Conservation (phyloP, 2,329 filamentous ascomycete species). For the Pseudogymnoascus sp. region DNA sequence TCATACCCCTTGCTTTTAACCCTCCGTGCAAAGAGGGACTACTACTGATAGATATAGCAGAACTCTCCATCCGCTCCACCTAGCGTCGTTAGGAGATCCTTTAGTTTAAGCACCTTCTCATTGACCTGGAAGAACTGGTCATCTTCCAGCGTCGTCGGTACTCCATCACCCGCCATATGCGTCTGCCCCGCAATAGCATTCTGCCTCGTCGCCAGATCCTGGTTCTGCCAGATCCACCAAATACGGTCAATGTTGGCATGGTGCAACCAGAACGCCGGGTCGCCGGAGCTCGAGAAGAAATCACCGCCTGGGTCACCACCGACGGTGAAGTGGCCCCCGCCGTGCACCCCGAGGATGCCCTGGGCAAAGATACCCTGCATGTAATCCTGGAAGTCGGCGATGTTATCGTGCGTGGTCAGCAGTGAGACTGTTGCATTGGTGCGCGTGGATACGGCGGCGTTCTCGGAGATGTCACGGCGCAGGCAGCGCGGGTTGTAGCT, state of each 20-base stretch:
- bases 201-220: conserved; percentile 30
- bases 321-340: conserved; percentile 34
- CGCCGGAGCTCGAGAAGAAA: conserved; percentile 35
- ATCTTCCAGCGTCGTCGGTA: neutral
- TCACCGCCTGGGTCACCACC: conserved; percentile 41
- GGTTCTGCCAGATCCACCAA: conserved; percentile 43
- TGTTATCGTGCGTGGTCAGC: conserved; percentile 31
- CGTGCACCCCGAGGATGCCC: conserved; percentile 32
- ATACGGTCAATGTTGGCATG: conserved; percentile 39
- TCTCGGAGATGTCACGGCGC: conserved; percentile 32
- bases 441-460: conserved; percentile 29
- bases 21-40: neutral
- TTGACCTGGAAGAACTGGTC: neutral
- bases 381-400: conserved; percentile 36
- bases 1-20: neutral
- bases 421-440: conserved; percentile 31
- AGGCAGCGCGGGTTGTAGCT: conserved; percentile 37
- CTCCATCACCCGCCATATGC: conserved; percentile 12
- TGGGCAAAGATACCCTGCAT: conserved; percentile 36
- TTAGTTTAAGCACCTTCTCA: neutral
- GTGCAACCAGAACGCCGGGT: conserved; percentile 40
- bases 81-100: neutral
- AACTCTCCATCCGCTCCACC: conserved; percentile 10
- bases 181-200: conserved; percentile 24
- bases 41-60: conserved; percentile 2